A percentile compares a stretch with the other conserved stretches of the same genome.
phyloP scores from a whole-genome alignment of 257 asterid genomes.

The Fraxinus anomala region DNA sequence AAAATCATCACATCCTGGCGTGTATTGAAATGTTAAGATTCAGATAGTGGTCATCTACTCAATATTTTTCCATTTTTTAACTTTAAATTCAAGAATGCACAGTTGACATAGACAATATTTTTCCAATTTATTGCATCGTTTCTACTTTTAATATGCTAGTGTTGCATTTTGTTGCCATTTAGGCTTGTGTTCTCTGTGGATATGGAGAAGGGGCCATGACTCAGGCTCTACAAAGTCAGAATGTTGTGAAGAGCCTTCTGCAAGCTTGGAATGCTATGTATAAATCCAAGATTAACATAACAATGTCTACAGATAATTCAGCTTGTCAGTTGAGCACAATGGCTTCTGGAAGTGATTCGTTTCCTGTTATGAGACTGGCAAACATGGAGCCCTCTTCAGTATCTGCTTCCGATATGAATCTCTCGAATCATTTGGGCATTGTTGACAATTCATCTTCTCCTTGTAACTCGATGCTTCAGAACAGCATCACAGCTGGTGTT shows the following conservation, averaged over 20 bases:
- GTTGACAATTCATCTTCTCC: conserved; percentile 1
- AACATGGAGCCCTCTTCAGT: conserved; percentile 5
- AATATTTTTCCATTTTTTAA: not conserved
- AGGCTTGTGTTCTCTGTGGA: conserved; percentile 41
- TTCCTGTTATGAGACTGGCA: conserved; percentile 21
- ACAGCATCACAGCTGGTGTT: conserved; percentile 29
- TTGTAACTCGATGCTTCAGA: conserved; percentile 2
- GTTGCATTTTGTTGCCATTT: conserved; percentile 13
- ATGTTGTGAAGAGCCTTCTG: conserved; percentile 32
- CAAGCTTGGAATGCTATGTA: conserved; percentile 24
- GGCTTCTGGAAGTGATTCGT: conserved; percentile 24
- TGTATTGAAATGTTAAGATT: not conserved
- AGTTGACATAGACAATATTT: not conserved
- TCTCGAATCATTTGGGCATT: conserved; percentile 5
- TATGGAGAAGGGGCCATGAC: conserved; percentile 44
- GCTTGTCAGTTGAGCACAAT: conserved; percentile 14
- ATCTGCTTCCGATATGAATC: not conserved
- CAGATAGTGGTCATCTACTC: not conserved
- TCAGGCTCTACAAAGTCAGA: conserved; percentile 31
- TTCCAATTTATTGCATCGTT: conserved; percentile 8
- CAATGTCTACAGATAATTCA: not conserved
- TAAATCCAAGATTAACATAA: conserved; percentile 3
- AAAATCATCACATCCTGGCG: not conserved
- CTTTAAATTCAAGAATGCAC: not conserved
- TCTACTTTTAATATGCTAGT: not conserved